A percentile compares a stretch with the other conserved stretches of the same genome.
phyloP scores from a whole-genome alignment of 2,329 filamentous ascomycete genomes.

The Beauveria sp. region DNA sequence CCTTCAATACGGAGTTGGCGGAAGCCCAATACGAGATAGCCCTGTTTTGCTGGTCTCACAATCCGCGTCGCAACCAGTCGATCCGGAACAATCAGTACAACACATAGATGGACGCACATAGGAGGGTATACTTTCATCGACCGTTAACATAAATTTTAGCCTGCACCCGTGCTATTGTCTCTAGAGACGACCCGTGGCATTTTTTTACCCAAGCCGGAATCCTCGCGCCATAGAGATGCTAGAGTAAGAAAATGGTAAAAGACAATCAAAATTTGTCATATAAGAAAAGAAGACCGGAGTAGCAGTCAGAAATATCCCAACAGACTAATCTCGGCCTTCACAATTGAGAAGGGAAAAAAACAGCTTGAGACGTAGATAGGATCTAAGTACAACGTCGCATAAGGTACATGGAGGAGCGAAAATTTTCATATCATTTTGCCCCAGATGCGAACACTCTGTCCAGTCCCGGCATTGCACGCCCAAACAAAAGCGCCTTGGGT shows the following conservation, averaged over 20 bases:
- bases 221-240: neutral
- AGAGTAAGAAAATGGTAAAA: neutral
- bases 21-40: neutral
- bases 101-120: neutral
- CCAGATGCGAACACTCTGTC: conserved; percentile 10
- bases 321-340: neutral
- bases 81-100: no score
- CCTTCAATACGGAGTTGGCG: no score
- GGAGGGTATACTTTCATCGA: neutral
- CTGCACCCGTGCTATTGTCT: no score
- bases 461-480: conserved; percentile 1
- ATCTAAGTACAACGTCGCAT: conserved; percentile 16
- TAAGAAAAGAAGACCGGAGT: neutral
- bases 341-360: conserved; percentile 7
- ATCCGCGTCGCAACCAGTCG: no score
- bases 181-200: neutral
- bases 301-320: neutral
- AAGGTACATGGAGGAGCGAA: conserved; percentile 18
- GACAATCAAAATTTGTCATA: conserved; percentile 8
- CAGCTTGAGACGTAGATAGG: conserved; percentile 11
- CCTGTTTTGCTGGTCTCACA: no score
- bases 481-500: neutral
- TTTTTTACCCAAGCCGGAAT: neutral
- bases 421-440: conserved; percentile 13
- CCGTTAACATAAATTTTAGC: neutral